These are phyloP conservation scores for Xanthoceras sorbifolium DNA, from an alignment of 345 rosid genomes.

Conservation along the genomic window DNA sequence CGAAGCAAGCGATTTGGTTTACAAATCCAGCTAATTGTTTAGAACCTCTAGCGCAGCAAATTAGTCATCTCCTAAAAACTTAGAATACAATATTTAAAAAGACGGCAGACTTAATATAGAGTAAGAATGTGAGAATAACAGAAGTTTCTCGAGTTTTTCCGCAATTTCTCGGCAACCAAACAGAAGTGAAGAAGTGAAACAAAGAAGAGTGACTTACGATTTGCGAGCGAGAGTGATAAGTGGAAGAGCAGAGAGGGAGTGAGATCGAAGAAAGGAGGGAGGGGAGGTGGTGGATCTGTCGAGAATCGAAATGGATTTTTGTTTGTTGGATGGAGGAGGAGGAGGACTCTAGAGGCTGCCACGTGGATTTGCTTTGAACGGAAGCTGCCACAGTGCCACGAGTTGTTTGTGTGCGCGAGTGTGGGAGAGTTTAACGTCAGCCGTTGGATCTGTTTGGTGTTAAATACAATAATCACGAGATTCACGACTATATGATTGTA, in stretches of 20 bases:
- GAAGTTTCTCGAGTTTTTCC: neutral
- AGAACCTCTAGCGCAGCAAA: neutral
- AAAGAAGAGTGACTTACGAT: neutral
- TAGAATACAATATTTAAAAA: neutral
- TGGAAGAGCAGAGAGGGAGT: neutral
- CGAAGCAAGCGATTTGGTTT: neutral
- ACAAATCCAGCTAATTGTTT: neutral
- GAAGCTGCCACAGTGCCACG: slow-evolving; percentile 20
- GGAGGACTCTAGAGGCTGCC: slow-evolving; percentile 34
- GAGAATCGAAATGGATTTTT: neutral
- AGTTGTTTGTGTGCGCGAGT: neutral
- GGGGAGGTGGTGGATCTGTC: neutral
- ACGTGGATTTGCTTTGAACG: slow-evolving; percentile 18
- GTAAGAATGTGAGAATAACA: neutral
- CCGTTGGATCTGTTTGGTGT: slow-evolving; percentile 20
- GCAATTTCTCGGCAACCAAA: neutral
- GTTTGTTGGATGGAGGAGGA: neutral
- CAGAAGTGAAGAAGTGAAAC: neutral
- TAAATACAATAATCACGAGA: too few species aligned
- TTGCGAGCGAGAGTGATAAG: neutral
- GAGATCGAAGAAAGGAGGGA: neutral
- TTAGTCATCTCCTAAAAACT: neutral
- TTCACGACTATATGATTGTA: too few species aligned
- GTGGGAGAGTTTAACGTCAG: neutral
- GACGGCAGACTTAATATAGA: neutral